A percentile compares a stretch with the other conserved stretches of the same genome.
These are phyloP conservation scores for Limonomyces culmigenus DNA, from an alignment of 1,284 basidiomycete species.

Conservation along the genomic window DNA sequence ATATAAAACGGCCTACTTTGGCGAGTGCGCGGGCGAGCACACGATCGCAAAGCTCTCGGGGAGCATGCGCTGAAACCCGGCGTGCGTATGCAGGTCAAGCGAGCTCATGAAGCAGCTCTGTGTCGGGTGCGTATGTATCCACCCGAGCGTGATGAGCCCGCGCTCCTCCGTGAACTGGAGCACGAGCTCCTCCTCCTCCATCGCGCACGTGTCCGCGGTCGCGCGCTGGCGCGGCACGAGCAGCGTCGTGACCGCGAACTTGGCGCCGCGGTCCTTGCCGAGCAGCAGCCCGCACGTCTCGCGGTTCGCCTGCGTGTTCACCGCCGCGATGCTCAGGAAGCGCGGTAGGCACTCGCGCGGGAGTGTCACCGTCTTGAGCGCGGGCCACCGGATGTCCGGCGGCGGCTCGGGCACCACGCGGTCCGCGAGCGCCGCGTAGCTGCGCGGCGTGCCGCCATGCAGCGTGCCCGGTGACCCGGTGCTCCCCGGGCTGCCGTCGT, in stretches of 20 bases:
- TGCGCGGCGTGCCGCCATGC: background rate
- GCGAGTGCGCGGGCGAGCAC: slow-evolving; percentile 65
- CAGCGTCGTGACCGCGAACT: slow-evolving; percentile 57
- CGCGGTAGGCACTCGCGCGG: slow-evolving; percentile 53
- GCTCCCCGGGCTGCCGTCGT: slow-evolving; percentile 15
- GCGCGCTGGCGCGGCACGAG: slow-evolving; percentile 73
- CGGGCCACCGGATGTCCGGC: slow-evolving; percentile 14
- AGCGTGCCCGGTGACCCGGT: slow-evolving; percentile 9
- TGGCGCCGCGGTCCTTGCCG: slow-evolving; percentile 35
- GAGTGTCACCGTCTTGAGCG: slow-evolving; percentile 43
- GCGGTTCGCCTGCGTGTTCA: slow-evolving; percentile 39
- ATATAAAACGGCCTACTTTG: slow-evolving; percentile 41
- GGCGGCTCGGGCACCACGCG: slow-evolving; percentile 10
- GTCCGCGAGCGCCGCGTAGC: slow-evolving; percentile 2
- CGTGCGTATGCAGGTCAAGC: slow-evolving; percentile 79
- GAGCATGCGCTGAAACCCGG: slow-evolving; percentile 72
- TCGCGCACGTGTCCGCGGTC: slow-evolving; percentile 76
- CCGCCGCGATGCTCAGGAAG: slow-evolving; percentile 52
- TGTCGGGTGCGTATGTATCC: slow-evolving; percentile 89
- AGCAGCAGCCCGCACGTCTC: slow-evolving; percentile 56
- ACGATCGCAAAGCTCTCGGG: slow-evolving; percentile 86
- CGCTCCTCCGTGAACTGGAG: slow-evolving; percentile 66
- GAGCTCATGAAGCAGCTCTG: slow-evolving; percentile 87
- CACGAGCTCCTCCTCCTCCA: slow-evolving; percentile 79
- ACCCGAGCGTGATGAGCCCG: slow-evolving; percentile 71